Conservation (phyloP, 164 flowering plant species). For the Houttuynia cordata region DNA sequence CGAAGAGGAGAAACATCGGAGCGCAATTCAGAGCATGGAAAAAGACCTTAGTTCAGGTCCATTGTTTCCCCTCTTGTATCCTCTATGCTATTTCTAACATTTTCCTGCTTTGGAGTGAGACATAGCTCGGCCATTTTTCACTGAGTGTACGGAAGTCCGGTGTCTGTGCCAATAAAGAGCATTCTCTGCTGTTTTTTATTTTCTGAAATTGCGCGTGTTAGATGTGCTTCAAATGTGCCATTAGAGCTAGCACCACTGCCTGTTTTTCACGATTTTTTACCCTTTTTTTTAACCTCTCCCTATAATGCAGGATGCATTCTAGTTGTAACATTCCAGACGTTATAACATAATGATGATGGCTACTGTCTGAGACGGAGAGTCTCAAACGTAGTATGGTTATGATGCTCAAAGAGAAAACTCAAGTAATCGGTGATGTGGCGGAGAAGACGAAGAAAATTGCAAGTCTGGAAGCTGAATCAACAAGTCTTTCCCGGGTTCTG, state of each 20-base stretch:
- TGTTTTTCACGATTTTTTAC: not conserved
- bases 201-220: too few relatives aligned
- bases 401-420: slow-evolving; percentile 3
- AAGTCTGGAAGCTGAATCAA: slow-evolving; percentile 2
- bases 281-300: not conserved
- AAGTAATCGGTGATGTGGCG: not conserved
- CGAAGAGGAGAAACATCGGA: slow-evolving; percentile 60
- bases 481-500: slow-evolving; percentile 6
- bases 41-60: slow-evolving; percentile 56
- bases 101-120: too few relatives aligned
- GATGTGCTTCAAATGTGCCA: too few relatives aligned
- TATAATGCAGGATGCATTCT: too few relatives aligned
- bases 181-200: too few relatives aligned
- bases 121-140: not conserved
- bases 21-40: slow-evolving; percentile 43
- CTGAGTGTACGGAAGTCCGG: not conserved
- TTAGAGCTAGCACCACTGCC: not conserved
- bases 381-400: not conserved
- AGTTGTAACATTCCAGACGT: too few relatives aligned
- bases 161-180: too few relatives aligned
- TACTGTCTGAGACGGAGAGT: slow-evolving; percentile 1
- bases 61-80: not conserved
- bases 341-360: not conserved
- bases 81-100: not conserved
- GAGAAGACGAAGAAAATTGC: slow-evolving; percentile 2